Evolutionary conservation across 768 basidiomycete species (phyloP).

Genomic region (Arthromyces matolae): DNA sequence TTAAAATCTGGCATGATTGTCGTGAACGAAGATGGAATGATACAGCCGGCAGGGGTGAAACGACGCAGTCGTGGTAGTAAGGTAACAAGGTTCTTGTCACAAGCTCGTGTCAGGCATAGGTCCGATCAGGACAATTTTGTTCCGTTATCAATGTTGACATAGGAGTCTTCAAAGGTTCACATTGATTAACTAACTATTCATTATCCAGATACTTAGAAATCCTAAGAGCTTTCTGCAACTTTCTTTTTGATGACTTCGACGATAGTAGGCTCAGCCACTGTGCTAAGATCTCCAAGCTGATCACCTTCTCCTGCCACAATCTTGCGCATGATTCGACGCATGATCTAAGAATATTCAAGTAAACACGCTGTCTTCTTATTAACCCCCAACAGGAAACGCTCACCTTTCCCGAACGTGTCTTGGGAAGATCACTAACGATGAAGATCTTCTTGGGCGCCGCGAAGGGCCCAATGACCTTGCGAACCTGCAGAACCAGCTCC

Average conservation of each 20-base stretch:
- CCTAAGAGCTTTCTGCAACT: conserved; percentile 43
- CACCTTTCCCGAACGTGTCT: conserved; percentile 94
- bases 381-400: conserved; percentile 11
- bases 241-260: conserved; percentile 84
- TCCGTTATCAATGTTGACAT: too few species aligned
- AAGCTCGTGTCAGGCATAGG: too few species aligned
- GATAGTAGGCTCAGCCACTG: conserved; percentile 82
- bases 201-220: background rate
- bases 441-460: conserved; percentile 93
- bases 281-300: conserved; percentile 92
- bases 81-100: background rate
- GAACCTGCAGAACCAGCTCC: conserved; percentile 90
- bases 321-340: conserved; percentile 96
- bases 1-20: conserved; percentile 27
- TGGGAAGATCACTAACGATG: conserved; percentile 82
- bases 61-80: background rate
- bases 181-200: too few species aligned
- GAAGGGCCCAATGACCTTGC: conserved; percentile 97
- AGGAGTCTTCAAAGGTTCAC: too few species aligned
- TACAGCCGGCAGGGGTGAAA: background rate
- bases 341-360: conserved; percentile 49
- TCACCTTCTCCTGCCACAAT: conserved; percentile 93
- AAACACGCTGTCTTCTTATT: background rate
- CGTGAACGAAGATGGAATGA: conserved; percentile 11
- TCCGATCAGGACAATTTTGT: too few species aligned